Conservation (phyloP, 2,329 filamentous ascomycete species). For the Capronia coronata region DNA sequence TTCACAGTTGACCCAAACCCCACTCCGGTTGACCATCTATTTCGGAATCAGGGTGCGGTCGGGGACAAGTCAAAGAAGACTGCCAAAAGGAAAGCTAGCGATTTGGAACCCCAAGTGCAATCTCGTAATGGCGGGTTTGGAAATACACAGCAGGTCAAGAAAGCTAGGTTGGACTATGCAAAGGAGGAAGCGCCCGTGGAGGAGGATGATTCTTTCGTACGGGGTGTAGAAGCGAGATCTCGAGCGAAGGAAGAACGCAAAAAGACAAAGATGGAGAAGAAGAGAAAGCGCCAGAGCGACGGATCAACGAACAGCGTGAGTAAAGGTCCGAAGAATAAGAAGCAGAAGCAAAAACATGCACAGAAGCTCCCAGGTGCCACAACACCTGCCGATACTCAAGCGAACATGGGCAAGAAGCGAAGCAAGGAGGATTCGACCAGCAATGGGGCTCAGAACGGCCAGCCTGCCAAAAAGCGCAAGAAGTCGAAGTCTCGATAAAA, state of each 20-base stretch:
- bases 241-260: slow-evolving; percentile 39
- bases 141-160: slow-evolving; percentile 21
- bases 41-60: slow-evolving; percentile 6
- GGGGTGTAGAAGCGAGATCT: slow-evolving; percentile 40
- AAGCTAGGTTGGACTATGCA: slow-evolving; percentile 20
- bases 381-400: not conserved
- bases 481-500: slow-evolving; percentile 1
- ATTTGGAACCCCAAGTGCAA: not conserved
- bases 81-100: slow-evolving; percentile 16
- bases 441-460: slow-evolving; percentile 1
- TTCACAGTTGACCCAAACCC: slow-evolving; percentile 27
- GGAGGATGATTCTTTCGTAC: slow-evolving; percentile 29
- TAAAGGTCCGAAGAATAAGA: slow-evolving; percentile 12
- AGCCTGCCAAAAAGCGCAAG: slow-evolving; percentile 12
- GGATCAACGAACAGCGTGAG: slow-evolving; percentile 19
- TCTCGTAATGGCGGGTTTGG: slow-evolving; percentile 6
- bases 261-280: slow-evolving; percentile 35
- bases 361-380: not conserved
- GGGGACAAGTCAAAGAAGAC: slow-evolving; percentile 9
- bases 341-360: slow-evolving; percentile 18
- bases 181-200: not conserved
- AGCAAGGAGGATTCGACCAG: not conserved
- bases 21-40: slow-evolving; percentile 17
- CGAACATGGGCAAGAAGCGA: slow-evolving; percentile 10
- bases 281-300: slow-evolving; percentile 34